A percentile compares a stretch with the other conserved stretches of the same genome.
These are phyloP conservation scores for Globisporangium cylindrosporum DNA, from an alignment of 352 stramenopile genomes.

Conservation along the genomic window DNA sequence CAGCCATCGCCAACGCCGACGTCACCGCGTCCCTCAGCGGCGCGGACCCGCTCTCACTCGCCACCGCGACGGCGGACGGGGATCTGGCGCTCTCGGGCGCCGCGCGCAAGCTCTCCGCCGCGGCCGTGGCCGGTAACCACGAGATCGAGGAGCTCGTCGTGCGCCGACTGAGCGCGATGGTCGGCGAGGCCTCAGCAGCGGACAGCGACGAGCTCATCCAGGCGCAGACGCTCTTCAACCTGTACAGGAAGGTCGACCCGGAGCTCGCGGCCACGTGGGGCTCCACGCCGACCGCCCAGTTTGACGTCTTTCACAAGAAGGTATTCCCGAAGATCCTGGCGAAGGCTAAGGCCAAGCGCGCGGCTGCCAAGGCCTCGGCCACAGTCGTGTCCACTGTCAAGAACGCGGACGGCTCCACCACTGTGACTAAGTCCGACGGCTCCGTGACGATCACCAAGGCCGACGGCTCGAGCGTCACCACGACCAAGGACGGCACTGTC, in stretches of 20 bases:
- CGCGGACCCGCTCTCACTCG: neutral
- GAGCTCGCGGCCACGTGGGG: slow-evolving; percentile 41
- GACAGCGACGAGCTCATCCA: slow-evolving; percentile 30
- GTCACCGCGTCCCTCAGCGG: neutral
- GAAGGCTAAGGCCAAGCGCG: slow-evolving; percentile 23
- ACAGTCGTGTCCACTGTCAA: slow-evolving; percentile 19
- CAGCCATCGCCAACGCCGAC: slow-evolving; percentile 1
- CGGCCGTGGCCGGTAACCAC: slow-evolving; percentile 22
- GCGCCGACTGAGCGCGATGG: slow-evolving; percentile 38
- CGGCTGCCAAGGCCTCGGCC: slow-evolving; percentile 5
- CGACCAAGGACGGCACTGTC: slow-evolving; percentile 7
- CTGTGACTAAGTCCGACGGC: slow-evolving; percentile 14
- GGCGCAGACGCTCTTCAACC: slow-evolving; percentile 52
- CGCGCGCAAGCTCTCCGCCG: slow-evolving; percentile 18
- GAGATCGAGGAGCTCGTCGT: slow-evolving; percentile 41
- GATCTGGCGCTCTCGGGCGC: neutral
- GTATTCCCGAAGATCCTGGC: slow-evolving; percentile 56
- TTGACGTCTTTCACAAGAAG: slow-evolving; percentile 60
- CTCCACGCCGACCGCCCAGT: slow-evolving; percentile 36
- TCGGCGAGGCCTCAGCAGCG: slow-evolving; percentile 10
- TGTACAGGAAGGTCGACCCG: slow-evolving; percentile 61
- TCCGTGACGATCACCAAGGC: slow-evolving; percentile 17
- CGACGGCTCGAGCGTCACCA: slow-evolving; percentile 13
- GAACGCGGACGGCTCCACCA: slow-evolving; percentile 21
- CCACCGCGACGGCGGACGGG: neutral